Evolutionary conservation across 2,329 filamentous ascomycete genomes (phyloP).

Genomic region (Fusarium sororula): DNA sequence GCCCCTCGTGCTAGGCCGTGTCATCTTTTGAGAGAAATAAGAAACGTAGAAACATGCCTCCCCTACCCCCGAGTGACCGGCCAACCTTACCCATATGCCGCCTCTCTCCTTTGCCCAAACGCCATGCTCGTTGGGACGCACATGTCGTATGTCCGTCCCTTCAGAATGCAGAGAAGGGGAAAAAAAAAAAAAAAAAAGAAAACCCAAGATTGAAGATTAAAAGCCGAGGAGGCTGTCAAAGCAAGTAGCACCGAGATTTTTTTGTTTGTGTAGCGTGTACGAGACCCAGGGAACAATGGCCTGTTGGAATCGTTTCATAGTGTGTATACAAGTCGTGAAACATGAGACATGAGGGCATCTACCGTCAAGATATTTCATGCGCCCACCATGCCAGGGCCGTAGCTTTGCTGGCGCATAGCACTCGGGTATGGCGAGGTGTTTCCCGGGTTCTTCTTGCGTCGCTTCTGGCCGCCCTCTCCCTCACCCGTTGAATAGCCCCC

Average conservation of each 20-base stretch:
- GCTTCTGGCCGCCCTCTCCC: constrained; percentile 72
- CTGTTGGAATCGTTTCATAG: constrained; percentile 43
- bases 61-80: constrained; percentile 16
- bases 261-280: constrained; percentile 23
- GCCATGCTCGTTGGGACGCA: constrained; percentile 45
- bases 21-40: constrained; percentile 18
- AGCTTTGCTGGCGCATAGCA: constrained; percentile 61
- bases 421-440: constrained; percentile 54
- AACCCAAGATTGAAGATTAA: constrained; percentile 23
- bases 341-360: constrained; percentile 14
- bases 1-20: constrained; percentile 21
- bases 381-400: constrained; percentile 67
- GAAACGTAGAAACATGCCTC: constrained; percentile 23
- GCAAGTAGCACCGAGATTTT: constrained; percentile 28
- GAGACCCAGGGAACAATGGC: constrained; percentile 14
- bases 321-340: constrained; percentile 42
- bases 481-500: constrained; percentile 77
- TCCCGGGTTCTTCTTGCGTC: constrained; percentile 69
- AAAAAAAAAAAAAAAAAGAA: constrained; percentile 13
- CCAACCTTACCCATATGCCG: constrained; percentile 26
- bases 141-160: constrained; percentile 34
- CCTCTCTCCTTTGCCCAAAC: constrained; percentile 43
- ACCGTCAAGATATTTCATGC: constrained; percentile 52
- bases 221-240: constrained; percentile 30
- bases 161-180: constrained; percentile 32